These are phyloP conservation scores for Aureobasidium pullulans DNA, from an alignment of 2,329 filamentous ascomycete species.

Conservation along the genomic window DNA sequence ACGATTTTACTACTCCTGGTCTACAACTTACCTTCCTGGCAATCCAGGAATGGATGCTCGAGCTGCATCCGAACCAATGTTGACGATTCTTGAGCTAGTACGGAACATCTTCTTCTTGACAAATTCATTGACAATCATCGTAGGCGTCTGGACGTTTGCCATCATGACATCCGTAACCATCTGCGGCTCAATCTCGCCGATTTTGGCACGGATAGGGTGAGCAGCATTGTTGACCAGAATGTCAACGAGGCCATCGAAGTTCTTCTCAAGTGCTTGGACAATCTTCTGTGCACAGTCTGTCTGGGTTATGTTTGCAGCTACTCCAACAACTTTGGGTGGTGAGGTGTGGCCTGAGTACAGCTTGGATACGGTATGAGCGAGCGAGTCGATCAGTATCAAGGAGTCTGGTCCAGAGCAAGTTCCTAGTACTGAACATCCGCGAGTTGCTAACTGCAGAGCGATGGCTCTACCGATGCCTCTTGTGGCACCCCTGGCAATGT, in stretches of 20 bases:
- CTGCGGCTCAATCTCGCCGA: conserved; percentile 15
- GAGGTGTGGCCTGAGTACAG: conserved; percentile 17
- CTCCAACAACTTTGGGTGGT: conserved; percentile 19
- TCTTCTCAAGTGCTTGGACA: conserved; percentile 13
- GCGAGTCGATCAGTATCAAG: conserved; percentile 23
- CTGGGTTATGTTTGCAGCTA: conserved; percentile 22
- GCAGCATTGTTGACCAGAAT: conserved; percentile 24
- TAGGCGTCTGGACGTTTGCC: conserved; percentile 22
- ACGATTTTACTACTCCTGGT: background rate
- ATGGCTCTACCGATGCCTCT: conserved; percentile 27
- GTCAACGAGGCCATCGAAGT: conserved; percentile 20
- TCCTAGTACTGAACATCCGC: conserved; percentile 26
- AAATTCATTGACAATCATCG: conserved; percentile 20
- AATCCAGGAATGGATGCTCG: background rate
- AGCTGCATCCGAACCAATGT: conserved; percentile 20
- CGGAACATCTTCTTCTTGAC: conserved; percentile 17
- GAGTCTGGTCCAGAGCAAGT: conserved; percentile 24
- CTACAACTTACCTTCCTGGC: background rate
- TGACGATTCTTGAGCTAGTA: conserved; percentile 19
- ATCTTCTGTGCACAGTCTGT: conserved; percentile 17
- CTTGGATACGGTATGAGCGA: conserved; percentile 19
- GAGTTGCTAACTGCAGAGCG: conserved; percentile 24
- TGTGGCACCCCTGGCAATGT: conserved; percentile 21
- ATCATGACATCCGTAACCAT: conserved; percentile 17
- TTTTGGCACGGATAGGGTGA: conserved; percentile 11